Evolutionary conservation across 2,329 filamentous ascomycete genomes (phyloP).

Genomic region (Fusarium udum): DNA sequence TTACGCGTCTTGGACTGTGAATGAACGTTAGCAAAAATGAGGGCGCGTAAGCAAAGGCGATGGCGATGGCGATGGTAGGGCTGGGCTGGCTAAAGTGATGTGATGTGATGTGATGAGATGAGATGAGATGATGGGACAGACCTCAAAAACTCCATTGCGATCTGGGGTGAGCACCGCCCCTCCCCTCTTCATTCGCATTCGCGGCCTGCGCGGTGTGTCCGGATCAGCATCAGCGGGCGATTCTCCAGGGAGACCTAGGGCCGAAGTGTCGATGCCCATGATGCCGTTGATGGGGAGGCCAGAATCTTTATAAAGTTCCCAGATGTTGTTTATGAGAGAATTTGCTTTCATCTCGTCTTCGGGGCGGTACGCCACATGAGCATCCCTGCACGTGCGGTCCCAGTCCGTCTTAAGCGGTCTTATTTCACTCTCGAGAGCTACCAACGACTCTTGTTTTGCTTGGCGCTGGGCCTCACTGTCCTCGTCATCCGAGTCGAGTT

Average conservation of each 20-base stretch:
- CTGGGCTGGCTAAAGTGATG: background rate
- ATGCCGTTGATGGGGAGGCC: background rate
- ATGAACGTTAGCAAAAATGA: background rate
- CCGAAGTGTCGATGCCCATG: background rate
- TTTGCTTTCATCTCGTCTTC: slow-evolving; percentile 1
- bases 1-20: background rate
- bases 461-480: background rate
- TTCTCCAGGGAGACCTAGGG: background rate
- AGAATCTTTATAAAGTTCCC: background rate
- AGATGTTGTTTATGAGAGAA: slow-evolving; percentile 13
- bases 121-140: background rate
- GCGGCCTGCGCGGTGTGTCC: background rate
- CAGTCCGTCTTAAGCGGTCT: background rate
- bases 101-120: background rate
- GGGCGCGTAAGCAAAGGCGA: background rate
- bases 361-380: slow-evolving; percentile 5
- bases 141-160: slow-evolving; percentile 4
- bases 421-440: background rate
- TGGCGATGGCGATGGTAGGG: background rate
- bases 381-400: slow-evolving; percentile 3
- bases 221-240: background rate
- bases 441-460: background rate
- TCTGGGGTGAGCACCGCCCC: background rate
- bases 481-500: background rate
- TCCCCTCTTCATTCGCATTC: background rate